Evolutionary conservation across 2,329 filamentous ascomycete species (phyloP).

Genomic region (Cercospora sesami): DNA sequence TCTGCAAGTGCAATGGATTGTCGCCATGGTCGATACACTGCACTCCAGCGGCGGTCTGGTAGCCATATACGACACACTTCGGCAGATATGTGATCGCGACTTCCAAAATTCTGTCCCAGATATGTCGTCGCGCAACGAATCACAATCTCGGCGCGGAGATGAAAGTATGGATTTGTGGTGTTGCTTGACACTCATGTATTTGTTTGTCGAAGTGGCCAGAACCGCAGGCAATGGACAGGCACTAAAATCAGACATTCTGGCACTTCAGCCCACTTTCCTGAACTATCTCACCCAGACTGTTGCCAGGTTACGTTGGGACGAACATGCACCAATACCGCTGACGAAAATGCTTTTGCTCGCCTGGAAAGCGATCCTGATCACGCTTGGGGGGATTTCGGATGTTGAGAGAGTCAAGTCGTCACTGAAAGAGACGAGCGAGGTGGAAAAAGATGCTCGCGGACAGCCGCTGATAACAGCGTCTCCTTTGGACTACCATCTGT

Average conservation of each 20-base stretch:
- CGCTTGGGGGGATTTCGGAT: constrained; percentile 76
- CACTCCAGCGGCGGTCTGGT: constrained; percentile 45
- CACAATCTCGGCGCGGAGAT: constrained; percentile 31
- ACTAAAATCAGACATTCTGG: constrained; percentile 39
- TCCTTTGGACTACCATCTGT: constrained; percentile 91
- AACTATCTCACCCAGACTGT: constrained; percentile 68
- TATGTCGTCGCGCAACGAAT: constrained; percentile 30
- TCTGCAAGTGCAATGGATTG: constrained; percentile 49
- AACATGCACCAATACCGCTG: constrained; percentile 59
- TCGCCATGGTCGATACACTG: constrained; percentile 46
- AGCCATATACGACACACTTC: constrained; percentile 44
- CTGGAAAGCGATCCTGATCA: constrained; percentile 87
- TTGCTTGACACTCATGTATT: constrained; percentile 50
- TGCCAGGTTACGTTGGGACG: constrained; percentile 56
- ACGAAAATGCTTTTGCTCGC: constrained; percentile 65
- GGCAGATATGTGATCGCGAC: constrained; percentile 35
- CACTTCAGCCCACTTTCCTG: constrained; percentile 61
- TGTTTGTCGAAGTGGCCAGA: constrained; percentile 51
- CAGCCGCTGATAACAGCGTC: constrained; percentile 87
- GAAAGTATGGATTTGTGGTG: constrained; percentile 50
- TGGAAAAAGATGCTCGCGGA: constrained; percentile 59
- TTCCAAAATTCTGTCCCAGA: constrained; percentile 29
- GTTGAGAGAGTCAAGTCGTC: constrained; percentile 72
- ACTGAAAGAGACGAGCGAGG: constrained; percentile 59
- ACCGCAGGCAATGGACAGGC: constrained; percentile 31